These are phyloP conservation scores for Purshia tridentata DNA, from an alignment of 306 rosid genomes.

Conservation along the genomic window DNA sequence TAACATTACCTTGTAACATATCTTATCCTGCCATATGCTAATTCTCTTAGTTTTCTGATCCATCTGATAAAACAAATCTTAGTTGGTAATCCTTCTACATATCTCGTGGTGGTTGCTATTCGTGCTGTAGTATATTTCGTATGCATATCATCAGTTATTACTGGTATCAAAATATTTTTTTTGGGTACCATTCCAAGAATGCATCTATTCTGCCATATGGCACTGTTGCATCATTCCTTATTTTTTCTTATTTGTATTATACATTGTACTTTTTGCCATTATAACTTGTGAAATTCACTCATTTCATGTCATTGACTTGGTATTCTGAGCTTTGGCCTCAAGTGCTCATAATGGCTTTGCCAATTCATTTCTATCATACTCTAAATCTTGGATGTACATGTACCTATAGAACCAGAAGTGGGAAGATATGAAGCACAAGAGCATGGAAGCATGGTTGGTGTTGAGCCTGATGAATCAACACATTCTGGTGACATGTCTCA, in stretches of 20 bases:
- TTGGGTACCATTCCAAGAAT: neutral
- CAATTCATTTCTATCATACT: neutral
- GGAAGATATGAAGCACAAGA: constrained; percentile 53
- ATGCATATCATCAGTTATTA: neutral
- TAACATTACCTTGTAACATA: neutral
- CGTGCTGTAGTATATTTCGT: neutral
- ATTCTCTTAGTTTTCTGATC: neutral
- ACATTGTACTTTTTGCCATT: neutral
- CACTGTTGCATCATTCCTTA: neutral
- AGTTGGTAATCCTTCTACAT: neutral
- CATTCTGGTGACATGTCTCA: constrained; percentile 71
- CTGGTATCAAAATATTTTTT: neutral
- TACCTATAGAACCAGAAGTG: constrained; percentile 51
- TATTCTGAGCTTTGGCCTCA: neutral
- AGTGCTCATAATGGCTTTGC: neutral
- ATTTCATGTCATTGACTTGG: neutral
- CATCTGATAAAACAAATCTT: neutral
- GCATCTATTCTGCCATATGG: neutral
- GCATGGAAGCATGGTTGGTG: constrained; percentile 63
- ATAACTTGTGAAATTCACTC: neutral
- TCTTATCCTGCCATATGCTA: neutral
- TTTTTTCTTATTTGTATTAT: neutral
- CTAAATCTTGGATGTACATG: constrained; percentile 26
- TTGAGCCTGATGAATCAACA: constrained; percentile 63
- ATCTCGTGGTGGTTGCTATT: no score